These are phyloP conservation scores for Colletotrichum agaves DNA, from an alignment of 2,329 filamentous ascomycete genomes.

Conservation along the genomic window DNA sequence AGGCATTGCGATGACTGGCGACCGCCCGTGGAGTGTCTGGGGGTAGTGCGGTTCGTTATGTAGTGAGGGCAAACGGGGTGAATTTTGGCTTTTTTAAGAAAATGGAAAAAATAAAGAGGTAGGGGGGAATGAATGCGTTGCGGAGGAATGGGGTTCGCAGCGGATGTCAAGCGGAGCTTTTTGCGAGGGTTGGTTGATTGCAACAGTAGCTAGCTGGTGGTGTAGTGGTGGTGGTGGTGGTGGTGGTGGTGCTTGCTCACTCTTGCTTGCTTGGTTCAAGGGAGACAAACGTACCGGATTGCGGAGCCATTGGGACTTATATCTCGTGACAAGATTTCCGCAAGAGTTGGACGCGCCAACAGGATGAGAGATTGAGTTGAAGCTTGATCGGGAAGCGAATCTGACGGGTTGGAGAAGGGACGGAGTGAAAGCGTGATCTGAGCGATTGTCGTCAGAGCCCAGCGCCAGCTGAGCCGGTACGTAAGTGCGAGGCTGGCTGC, in stretches of 20 bases:
- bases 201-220: too few species aligned
- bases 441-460: constrained; percentile 29
- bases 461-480: constrained; percentile 13
- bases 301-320: constrained; percentile 35
- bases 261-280: constrained; percentile 14
- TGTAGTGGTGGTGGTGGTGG: not conserved
- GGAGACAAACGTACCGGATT: constrained; percentile 36
- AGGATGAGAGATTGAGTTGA: constrained; percentile 22
- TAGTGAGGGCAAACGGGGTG: not conserved
- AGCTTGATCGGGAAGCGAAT: constrained; percentile 17
- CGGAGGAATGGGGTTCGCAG: constrained; percentile 33
- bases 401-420: constrained; percentile 22
- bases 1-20: constrained; percentile 42
- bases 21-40: not conserved
- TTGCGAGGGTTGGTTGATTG: constrained; percentile 24
- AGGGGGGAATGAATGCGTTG: constrained; percentile 16
- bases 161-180: constrained; percentile 36
- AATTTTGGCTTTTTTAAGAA: constrained; percentile 22
- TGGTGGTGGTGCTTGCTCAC: not conserved
- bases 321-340: not conserved
- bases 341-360: not conserved
- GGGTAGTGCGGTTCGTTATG: not conserved
- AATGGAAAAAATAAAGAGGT: too few species aligned
- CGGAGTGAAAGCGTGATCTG: constrained; percentile 20
- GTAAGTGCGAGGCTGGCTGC: constrained; percentile 28